These are phyloP conservation scores for Annulohypoxylon truncatum DNA, from an alignment of 2,329 filamentous ascomycete species.

Conservation along the genomic window DNA sequence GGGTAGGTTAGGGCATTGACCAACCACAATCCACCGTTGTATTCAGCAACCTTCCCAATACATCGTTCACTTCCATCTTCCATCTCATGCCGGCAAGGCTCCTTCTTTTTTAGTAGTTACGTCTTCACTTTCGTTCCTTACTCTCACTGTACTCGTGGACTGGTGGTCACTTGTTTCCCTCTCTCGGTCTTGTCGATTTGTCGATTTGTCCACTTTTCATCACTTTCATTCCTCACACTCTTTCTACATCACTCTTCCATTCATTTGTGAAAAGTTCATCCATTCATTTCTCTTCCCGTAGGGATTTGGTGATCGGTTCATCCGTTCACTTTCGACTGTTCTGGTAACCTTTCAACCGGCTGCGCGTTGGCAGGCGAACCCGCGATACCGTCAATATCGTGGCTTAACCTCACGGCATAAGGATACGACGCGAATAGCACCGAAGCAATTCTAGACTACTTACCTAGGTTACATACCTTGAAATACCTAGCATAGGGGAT, in stretches of 20 bases:
- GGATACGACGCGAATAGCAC: conserved; percentile 7
- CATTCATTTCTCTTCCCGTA: conserved; percentile 15
- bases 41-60: conserved; percentile 31
- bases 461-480: conserved; percentile 20
- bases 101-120: conserved; percentile 18
- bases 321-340: conserved; percentile 11
- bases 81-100: conserved; percentile 12
- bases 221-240: conserved; percentile 20
- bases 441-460: background rate
- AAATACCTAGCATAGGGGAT: background rate
- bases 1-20: background rate
- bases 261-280: conserved; percentile 24
- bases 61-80: conserved; percentile 1
- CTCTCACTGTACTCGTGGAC: background rate
- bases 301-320: conserved; percentile 16
- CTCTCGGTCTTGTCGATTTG: conserved; percentile 3
- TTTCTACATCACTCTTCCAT: conserved; percentile 7
- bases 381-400: background rate
- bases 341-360: conserved; percentile 11
- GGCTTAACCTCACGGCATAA: conserved; percentile 22
- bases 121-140: conserved; percentile 1
- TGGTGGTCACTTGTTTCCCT: conserved; percentile 13
- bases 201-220: conserved; percentile 18
- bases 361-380: conserved; percentile 18
- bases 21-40: conserved; percentile 17